phyloP scores from a whole-genome alignment of 257 asterid genomes.

The Nicotiana obtusifolia region DNA sequence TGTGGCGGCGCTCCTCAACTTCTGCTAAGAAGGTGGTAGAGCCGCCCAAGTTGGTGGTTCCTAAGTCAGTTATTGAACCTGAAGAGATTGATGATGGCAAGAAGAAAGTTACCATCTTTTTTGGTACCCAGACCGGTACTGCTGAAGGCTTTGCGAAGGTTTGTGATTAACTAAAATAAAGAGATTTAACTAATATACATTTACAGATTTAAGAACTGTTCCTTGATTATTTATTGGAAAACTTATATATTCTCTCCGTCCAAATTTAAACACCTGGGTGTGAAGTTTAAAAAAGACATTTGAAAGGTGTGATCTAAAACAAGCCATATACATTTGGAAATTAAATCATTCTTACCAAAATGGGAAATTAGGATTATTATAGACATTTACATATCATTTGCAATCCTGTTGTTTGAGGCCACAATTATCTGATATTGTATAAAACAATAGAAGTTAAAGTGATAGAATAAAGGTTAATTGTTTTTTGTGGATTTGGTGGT shows the following conservation, averaged over 20 bases:
- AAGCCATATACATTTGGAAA: too few species aligned
- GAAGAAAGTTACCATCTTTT: slow-evolving; percentile 76
- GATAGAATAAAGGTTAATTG: not conserved
- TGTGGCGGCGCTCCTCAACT: slow-evolving; percentile 66
- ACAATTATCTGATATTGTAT: not conserved
- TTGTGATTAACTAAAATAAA: not conserved
- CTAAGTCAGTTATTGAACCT: slow-evolving; percentile 42
- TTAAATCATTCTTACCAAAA: too few species aligned
- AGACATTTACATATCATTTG: not conserved
- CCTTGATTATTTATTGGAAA: not conserved
- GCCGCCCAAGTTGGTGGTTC: slow-evolving; percentile 43
- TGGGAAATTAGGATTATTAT: not conserved
- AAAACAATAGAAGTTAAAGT: not conserved
- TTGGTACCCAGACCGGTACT: slow-evolving; percentile 96
- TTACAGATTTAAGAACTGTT: not conserved
- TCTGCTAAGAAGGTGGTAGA: slow-evolving; percentile 42
- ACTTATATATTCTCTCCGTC: not conserved
- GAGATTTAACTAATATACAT: not conserved
- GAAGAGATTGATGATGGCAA: slow-evolving; percentile 80
- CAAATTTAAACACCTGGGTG: too few species aligned
- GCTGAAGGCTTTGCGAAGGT: slow-evolving; percentile 99
- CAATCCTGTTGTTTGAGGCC: not conserved
- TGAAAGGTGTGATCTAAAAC: too few species aligned
- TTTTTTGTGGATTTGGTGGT: not conserved
- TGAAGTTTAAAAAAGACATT: too few species aligned